Base-by-base conservation (phyloP, 2,329 filamentous ascomycete genomes). In the Huntiella savannae region DNA sequence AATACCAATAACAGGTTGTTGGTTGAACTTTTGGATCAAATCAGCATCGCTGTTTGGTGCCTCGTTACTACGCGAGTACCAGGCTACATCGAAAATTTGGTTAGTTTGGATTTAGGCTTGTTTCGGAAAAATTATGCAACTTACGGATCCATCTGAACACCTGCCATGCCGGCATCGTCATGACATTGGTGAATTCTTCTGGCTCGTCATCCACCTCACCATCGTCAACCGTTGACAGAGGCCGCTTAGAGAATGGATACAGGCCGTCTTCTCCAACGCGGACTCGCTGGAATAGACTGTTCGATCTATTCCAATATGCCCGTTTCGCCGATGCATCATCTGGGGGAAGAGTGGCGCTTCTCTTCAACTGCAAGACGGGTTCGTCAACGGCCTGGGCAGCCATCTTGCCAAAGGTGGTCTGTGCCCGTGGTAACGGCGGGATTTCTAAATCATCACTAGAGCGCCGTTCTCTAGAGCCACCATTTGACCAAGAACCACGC, bases 151-250 rank as follows among this genome's bases (percentile, higher is more conserved):
- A 66, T 56, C 82, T 85, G 63, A 95, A 96, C 57, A 96, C 94
- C 56, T 95, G 88, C 86, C 87, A 96, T 2, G 91, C 91, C 34
- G 88, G 88, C 66, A 96, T 94, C 49, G 88, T 79, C 11, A 96
- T 82, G 55, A 93, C 87, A 57, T 88, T 94, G 53, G 64, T 68
- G 48, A 69, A 2, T 64, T 68, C 10, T 70, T 71, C 58, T 53
- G 58, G 59, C 22, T 28, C 22, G 22, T 28, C 22, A 28, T 28
- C 22, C 22, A 28, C 8, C 8, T 47, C 45, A 15, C 16, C 12
- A 15, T 40, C 40, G 19, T 12, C 5, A 11, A 43, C 33, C 22
- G 36, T 17, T 4, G 48, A 47, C 55, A 65, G 60, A 53, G 62
- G 58, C 59, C 64, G 51, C 65, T 22, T 13, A 40, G 39, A 41